A percentile compares a stretch with the other conserved stretches of the same genome.
These are phyloP conservation scores for Plantago major DNA, from an alignment of 257 asterid genomes.

Conservation along the genomic window DNA sequence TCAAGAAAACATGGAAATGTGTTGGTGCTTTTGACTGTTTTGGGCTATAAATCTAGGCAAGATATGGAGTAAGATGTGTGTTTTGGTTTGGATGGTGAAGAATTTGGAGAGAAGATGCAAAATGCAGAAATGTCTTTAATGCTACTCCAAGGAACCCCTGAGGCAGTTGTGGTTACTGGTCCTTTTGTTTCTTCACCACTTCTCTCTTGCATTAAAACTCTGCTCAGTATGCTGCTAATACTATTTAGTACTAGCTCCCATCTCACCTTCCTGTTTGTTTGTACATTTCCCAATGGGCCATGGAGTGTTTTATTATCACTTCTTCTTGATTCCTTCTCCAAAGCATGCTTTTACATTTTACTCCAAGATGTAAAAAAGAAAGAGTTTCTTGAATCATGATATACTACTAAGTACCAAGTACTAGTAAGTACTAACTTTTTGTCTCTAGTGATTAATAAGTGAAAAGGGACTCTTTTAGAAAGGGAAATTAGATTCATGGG, in stretches of 20 bases:
- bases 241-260: conserved; percentile 17
- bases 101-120: conserved; percentile 24
- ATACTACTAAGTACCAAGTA: no score
- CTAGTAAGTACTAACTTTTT: no score
- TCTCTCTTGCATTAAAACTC: conserved; percentile 54
- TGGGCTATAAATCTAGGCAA: conserved; percentile 36
- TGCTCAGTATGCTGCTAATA: conserved; percentile 26
- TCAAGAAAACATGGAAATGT: conserved; percentile 24
- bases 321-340: conserved; percentile 10
- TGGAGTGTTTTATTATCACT: background rate
- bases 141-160: conserved; percentile 99
- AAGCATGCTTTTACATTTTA: no score
- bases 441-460: background rate
- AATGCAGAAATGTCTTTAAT: conserved; percentile 50
- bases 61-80: conserved; percentile 13
- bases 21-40: conserved; percentile 19
- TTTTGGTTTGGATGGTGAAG: conserved; percentile 30
- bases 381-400: no score
- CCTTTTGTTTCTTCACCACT: conserved; percentile 21
- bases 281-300: background rate
- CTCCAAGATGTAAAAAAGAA: no score
- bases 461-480: conserved; percentile 12
- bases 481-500: conserved; percentile 28
- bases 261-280: conserved; percentile 20
- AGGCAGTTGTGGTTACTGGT: conserved; percentile 64